phyloP scores from a whole-genome alignment of 148 eudicot species.

The Pharnaceum exiguum region DNA sequence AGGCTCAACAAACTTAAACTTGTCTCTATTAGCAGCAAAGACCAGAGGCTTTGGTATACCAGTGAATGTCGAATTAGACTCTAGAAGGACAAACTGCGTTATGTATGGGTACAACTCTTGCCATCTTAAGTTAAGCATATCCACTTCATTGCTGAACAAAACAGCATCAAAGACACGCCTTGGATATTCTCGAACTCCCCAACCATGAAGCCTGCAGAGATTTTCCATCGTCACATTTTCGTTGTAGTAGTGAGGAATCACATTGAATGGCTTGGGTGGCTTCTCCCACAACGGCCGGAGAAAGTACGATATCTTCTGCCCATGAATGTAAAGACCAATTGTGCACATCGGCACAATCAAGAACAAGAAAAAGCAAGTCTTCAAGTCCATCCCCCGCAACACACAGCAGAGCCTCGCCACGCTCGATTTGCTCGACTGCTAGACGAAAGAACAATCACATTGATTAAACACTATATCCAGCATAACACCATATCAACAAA shows the following conservation, averaged over 20 bases:
- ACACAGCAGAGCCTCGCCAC: constrained; percentile 52
- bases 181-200: constrained; percentile 76
- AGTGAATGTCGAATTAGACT: constrained; percentile 74
- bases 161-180: constrained; percentile 79
- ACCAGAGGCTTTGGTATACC: constrained; percentile 61
- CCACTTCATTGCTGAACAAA: constrained; percentile 65
- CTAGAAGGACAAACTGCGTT: constrained; percentile 66
- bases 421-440: constrained; percentile 44
- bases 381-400: constrained; percentile 59
- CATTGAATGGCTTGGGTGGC: constrained; percentile 65
- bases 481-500: neutral
- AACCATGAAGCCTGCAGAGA: constrained; percentile 71
- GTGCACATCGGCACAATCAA: constrained; percentile 47
- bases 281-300: constrained; percentile 78
- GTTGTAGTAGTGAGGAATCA: constrained; percentile 68
- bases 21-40: constrained; percentile 40
- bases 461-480: neutral
- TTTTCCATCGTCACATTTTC: constrained; percentile 66
- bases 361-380: constrained; percentile 45
- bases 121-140: constrained; percentile 65
- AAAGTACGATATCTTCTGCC: constrained; percentile 74
- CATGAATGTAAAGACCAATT: constrained; percentile 47
- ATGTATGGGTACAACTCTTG: constrained; percentile 70
- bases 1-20: constrained; percentile 57
- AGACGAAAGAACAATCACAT: constrained; percentile 13